phyloP scores from a whole-genome alignment of 1,284 basidiomycete species.

The Sporisorium scitamineum region DNA sequence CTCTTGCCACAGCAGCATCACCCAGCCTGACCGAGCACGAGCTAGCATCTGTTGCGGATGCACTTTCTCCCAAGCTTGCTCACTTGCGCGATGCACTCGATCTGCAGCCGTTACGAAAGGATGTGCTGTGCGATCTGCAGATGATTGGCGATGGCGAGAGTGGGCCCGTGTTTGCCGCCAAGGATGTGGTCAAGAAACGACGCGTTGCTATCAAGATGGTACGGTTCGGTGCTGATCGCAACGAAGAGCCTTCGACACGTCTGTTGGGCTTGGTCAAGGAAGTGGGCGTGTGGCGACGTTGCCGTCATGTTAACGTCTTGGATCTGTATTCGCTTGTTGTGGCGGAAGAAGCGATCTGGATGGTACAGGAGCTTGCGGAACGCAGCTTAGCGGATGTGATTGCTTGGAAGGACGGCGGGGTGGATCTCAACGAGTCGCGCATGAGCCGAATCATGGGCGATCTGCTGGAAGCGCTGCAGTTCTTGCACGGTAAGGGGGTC shows the following conservation, averaged over 20 bases:
- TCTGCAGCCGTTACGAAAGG: slow-evolving; percentile 21
- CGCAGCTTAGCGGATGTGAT: slow-evolving; percentile 58
- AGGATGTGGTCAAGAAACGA: slow-evolving; percentile 29
- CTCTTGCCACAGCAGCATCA: slow-evolving; percentile 2
- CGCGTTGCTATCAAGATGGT: slow-evolving; percentile 58
- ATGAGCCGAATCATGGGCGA: slow-evolving; percentile 59
- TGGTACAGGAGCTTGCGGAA: slow-evolving; percentile 59
- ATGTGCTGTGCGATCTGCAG: slow-evolving; percentile 34
- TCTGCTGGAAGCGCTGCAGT: slow-evolving; percentile 48
- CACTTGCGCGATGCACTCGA: slow-evolving; percentile 25
- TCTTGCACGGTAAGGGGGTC: slow-evolving; percentile 47
- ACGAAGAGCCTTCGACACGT: slow-evolving; percentile 41
- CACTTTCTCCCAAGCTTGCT: slow-evolving; percentile 27
- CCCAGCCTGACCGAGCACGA: slow-evolving; percentile 15
- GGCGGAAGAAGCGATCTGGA: slow-evolving; percentile 48
- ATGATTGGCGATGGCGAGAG: slow-evolving; percentile 62
- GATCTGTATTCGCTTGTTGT: slow-evolving; percentile 48
- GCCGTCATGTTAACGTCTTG: slow-evolving; percentile 53
- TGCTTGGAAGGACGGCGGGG: slow-evolving; percentile 35
- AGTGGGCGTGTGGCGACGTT: slow-evolving; percentile 49
- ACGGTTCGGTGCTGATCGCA: slow-evolving; percentile 18
- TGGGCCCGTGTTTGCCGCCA: slow-evolving; percentile 54
- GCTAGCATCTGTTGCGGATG: neutral
- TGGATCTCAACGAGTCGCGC: slow-evolving; percentile 42
- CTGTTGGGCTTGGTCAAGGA: slow-evolving; percentile 51